Evolutionary conservation across 495 filamentous ascomycete genomes (phyloP), one percentile per base, ranked within the genome.

Genomic region (Neurospora intermedia): DNA sequence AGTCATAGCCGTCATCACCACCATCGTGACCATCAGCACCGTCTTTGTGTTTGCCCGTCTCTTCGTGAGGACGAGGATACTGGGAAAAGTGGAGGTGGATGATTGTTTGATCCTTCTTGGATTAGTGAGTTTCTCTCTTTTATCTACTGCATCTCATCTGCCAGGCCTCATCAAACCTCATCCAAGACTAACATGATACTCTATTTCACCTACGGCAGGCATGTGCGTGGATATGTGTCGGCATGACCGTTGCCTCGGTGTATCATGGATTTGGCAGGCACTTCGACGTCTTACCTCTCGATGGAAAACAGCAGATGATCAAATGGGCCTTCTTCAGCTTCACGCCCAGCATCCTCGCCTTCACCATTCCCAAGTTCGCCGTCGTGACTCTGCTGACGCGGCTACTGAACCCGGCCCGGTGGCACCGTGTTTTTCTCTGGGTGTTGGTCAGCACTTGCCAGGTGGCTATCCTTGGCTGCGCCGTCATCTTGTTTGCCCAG

Each of bases 1-100:
- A 10, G 48, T 72, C 23, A 48, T 74, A 20, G 46, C 72, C 10
- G 73, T 76, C 40, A 69, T 77, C 46, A 45, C 48, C 69, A 27
- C 72, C 16, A 72, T 81, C 54, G 73, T 74, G 2, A 38, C 70
- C 2, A 5, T 79, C 10, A 76, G 70, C 39, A 79, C 76, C 6
- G 8, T 77, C 6, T 81, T 81, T 69, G 76, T 78, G 23, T 16
- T 69, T 18, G 78, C 80, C 11, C 75, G 80, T n/a, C 31, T 81
- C 20, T 81, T 76, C 23, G 73, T 75, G 15, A 74, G 78, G 6
- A 41, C 69, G 10, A 13, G 27, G 8, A 73, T 80, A 13, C 69
- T 74, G 23, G 71, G 72, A 6, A 78, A 79, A 43, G 40, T 81
- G 27, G 71, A 77, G 7, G 40, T 73, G 27, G 78, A 81, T 59